These are phyloP conservation scores for Astragalus membranaceus DNA, from an alignment of 306 rosid genomes.

Conservation along the genomic window DNA sequence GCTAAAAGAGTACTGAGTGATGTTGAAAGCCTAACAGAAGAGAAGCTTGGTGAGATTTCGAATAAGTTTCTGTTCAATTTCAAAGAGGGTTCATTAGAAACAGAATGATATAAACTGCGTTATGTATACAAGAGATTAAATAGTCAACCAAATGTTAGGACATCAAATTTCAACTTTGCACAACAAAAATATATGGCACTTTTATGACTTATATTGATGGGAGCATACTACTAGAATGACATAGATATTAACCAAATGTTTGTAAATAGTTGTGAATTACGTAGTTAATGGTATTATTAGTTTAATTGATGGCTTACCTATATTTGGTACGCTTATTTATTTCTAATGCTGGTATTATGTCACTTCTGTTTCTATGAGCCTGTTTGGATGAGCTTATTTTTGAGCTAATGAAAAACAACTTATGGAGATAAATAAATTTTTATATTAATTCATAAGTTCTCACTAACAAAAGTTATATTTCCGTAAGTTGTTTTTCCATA, in stretches of 20 bases:
- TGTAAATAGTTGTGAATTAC: neutral
- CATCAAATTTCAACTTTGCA: too few species aligned
- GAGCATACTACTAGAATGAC: neutral
- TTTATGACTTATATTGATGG: neutral
- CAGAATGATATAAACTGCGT: slow-evolving; percentile 1
- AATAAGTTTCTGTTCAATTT: slow-evolving; percentile 28
- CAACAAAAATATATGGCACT: too few species aligned
- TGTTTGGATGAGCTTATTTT: too few species aligned
- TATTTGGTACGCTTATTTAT: neutral
- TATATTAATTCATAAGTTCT: too few species aligned
- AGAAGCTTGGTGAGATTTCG: slow-evolving; percentile 28
- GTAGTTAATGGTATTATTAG: neutral
- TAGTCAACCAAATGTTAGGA: too few species aligned
- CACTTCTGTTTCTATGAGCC: neutral
- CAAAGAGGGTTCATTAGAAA: slow-evolving; percentile 26
- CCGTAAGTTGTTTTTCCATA: too few species aligned
- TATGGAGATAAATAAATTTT: too few species aligned
- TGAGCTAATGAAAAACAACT: too few species aligned
- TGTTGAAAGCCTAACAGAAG: slow-evolving; percentile 31
- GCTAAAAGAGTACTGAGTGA: slow-evolving; percentile 28
- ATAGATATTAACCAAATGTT: neutral
- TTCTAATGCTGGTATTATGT: neutral
- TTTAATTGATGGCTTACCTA: neutral
- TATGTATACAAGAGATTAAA: neutral
- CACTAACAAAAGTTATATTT: too few species aligned